Conservation (phyloP, 176 grass and related monocot species). For the Thalia dealbata region DNA sequence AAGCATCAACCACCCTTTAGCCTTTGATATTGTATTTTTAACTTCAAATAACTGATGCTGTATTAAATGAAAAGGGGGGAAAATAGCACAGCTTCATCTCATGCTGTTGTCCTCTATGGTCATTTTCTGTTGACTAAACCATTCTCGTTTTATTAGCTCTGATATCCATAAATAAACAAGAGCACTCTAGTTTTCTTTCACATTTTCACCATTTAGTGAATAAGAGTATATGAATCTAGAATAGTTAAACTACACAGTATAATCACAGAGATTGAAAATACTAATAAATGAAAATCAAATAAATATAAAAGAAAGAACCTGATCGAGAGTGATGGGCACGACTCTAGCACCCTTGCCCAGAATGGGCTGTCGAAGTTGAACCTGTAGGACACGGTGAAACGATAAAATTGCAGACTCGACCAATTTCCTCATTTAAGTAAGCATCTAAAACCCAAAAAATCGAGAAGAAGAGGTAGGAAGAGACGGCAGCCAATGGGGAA, state of each 20-base stretch:
- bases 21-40: too few relatives aligned
- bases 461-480: not conserved
- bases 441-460: conserved; percentile 12
- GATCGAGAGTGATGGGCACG: conserved; percentile 88
- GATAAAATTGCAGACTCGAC: not conserved
- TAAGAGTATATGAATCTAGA: not conserved
- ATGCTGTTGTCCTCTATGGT: not conserved
- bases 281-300: not conserved
- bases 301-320: conserved; percentile 27
- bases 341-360: conserved; percentile 78
- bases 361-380: conserved; percentile 56
- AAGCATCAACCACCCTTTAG: too few relatives aligned
- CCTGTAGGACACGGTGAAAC: conserved; percentile 28
- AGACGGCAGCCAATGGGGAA: not conserved
- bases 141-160: too few relatives aligned
- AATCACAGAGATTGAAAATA: not conserved
- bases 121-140: not conserved
- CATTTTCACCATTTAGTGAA: not conserved
- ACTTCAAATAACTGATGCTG: too few relatives aligned
- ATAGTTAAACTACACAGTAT: not conserved
- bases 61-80: not conserved
- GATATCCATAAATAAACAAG: too few relatives aligned
- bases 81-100: not conserved
- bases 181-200: not conserved
- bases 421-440: not conserved